Evolutionary conservation across 2,329 filamentous ascomycete genomes (phyloP).

Genomic region (Alternaria triticina): DNA sequence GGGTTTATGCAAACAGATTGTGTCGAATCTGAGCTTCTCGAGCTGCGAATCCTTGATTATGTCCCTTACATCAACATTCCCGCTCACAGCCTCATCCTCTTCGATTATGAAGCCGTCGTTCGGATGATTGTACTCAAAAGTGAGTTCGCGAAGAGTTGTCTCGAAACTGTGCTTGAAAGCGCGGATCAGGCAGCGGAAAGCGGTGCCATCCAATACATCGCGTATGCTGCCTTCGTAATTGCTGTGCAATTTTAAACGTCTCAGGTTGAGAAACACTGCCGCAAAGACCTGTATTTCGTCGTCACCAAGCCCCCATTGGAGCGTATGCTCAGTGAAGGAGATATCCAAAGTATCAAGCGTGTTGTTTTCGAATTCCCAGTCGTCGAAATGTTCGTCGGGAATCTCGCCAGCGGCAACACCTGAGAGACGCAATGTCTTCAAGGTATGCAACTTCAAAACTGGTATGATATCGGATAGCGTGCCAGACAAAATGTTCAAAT

Average conservation of each 20-base stretch:
- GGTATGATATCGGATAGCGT: background rate
- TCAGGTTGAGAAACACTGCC: conserved; percentile 1
- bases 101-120: background rate
- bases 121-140: conserved; percentile 2
- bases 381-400: background rate
- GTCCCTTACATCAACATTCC: background rate
- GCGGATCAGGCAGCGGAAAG: conserved; percentile 9
- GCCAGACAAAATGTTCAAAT: background rate
- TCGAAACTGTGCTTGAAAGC: conserved; percentile 9
- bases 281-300: conserved; percentile 5
- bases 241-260: conserved; percentile 1
- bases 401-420: background rate
- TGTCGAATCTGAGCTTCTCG: conserved; percentile 8
- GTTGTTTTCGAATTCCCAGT: conserved; percentile 11
- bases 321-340: conserved; percentile 1
- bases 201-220: background rate
- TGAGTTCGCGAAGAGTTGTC: conserved; percentile 10
- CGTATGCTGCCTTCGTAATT: background rate
- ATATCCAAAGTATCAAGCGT: conserved; percentile 4
- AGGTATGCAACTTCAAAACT: background rate
- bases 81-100: background rate
- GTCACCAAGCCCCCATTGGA: conserved; percentile 1
- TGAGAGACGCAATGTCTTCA: conserved; percentile 4
- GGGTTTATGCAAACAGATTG: conserved; percentile 11
- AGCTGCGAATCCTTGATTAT: conserved; percentile 10